Evolutionary conservation across 352 stramenopile genomes (phyloP).

Genomic region (Pythium utonaiense): DNA sequence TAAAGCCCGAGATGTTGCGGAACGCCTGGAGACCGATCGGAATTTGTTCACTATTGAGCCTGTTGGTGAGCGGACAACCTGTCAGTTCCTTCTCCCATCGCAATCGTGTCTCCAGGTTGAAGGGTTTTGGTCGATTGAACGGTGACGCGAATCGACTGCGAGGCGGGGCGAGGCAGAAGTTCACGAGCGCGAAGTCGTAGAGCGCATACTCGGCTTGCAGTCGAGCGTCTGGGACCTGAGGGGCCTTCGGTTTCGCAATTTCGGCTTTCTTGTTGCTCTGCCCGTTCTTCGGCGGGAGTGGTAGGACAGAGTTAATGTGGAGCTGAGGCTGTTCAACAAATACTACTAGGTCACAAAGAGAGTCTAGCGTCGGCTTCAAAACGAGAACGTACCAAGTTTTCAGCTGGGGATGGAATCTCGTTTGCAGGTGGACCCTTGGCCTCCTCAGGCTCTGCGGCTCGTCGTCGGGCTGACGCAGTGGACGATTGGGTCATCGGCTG

Average conservation of each 20-base stretch:
- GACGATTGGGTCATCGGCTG: no score
- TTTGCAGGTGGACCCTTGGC: no score
- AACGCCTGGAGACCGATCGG: constrained; percentile 62
- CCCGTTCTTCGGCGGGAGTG: not conserved
- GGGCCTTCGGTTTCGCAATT: not conserved
- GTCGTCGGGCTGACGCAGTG: no score
- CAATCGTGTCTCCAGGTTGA: constrained; percentile 50
- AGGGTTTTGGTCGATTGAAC: constrained; percentile 26
- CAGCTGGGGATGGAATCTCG: no score
- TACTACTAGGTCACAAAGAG: no score
- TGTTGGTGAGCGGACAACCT: constrained; percentile 40
- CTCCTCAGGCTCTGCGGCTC: no score
- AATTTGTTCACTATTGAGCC: constrained; percentile 37
- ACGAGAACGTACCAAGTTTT: no score
- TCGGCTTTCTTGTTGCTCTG: not conserved
- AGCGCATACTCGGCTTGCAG: constrained; percentile 25
- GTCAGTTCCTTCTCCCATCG: constrained; percentile 62
- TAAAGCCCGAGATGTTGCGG: constrained; percentile 74
- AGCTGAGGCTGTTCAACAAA: not conserved
- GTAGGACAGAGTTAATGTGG: not conserved
- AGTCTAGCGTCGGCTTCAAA: no score
- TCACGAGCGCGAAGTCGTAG: constrained; percentile 34
- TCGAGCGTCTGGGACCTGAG: not conserved
- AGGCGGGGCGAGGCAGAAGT: constrained; percentile 33
- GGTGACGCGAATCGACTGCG: constrained; percentile 8